phyloP scores from a whole-genome alignment of 176 grass and related monocot genomes.

The Oropetium thomaeum region DNA sequence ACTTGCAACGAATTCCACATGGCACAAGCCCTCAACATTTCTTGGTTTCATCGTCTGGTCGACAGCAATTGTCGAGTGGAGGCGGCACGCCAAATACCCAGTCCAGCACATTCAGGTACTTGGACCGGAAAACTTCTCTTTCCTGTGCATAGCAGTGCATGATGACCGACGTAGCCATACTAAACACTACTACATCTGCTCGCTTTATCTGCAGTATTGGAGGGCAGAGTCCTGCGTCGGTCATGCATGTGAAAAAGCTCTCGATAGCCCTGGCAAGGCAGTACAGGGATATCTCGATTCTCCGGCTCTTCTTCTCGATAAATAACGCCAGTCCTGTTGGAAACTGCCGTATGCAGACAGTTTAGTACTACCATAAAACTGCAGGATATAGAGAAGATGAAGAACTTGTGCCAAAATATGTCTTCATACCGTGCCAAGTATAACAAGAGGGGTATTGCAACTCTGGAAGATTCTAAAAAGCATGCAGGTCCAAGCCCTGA shows the following conservation, averaged over 20 bases:
- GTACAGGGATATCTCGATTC: conserved; percentile 95
- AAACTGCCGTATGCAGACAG: conserved; percentile 46
- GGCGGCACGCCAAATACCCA: conserved; percentile 92
- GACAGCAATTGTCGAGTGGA: conserved; percentile 17
- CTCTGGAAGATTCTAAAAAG: conserved; percentile 76
- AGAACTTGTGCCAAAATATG: background rate
- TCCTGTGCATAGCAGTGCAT: conserved; percentile 97
- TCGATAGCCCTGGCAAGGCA: conserved; percentile 83
- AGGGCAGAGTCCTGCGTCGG: conserved; percentile 71
- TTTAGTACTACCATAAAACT: conserved; percentile 39
- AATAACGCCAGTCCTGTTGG: conserved; percentile 77
- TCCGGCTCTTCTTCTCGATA: conserved; percentile 92
- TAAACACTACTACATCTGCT: conserved; percentile 78
- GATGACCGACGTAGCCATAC: conserved; percentile 83
- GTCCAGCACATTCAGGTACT: conserved; percentile 96
- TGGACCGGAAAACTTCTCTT: conserved; percentile 87
- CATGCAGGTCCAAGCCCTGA: conserved; percentile 83
- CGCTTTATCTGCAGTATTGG: conserved; percentile 71
- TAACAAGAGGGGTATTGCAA: conserved; percentile 70
- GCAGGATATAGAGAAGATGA: background rate
- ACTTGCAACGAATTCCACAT: background rate
- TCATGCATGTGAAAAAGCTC: conserved; percentile 91
- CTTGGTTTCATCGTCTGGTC: conserved; percentile 26
- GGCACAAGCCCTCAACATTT: conserved; percentile 10
- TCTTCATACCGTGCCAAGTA: conserved; percentile 58